Evolutionary conservation across 371 early-diverging fungal species (phyloP).

Genomic region (Mortierella sp.): DNA sequence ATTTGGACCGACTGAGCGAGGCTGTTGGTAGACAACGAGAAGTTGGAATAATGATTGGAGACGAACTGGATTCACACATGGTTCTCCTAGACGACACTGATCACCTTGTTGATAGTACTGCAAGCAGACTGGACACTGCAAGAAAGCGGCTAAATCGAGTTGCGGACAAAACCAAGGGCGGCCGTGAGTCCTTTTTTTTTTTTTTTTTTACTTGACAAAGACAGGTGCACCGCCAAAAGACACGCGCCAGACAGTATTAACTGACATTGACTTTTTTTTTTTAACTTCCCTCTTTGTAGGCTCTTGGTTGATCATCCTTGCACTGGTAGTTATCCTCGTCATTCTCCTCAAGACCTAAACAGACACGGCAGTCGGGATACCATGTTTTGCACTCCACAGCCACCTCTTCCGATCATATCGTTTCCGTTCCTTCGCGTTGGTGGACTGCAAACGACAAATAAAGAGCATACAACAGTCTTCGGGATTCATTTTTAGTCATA

Average conservation of each 20-base stretch:
- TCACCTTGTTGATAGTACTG: constrained; percentile 70
- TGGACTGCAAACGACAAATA: constrained; percentile 2
- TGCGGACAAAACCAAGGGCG: constrained; percentile 41
- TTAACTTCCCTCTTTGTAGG: constrained; percentile 19
- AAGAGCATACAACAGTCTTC: constrained; percentile 18
- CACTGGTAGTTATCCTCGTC: constrained; percentile 52
- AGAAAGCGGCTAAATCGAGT: constrained; percentile 45
- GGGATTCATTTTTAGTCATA: neutral
- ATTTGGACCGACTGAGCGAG: constrained; percentile 74
- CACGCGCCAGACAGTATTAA: no score
- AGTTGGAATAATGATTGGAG: constrained; percentile 78
- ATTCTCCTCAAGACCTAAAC: constrained; percentile 28
- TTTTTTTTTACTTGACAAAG: neutral
- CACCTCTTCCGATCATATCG: neutral
- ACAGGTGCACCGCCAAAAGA: neutral
- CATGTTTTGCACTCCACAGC: constrained; percentile 5
- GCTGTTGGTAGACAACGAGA: constrained; percentile 80
- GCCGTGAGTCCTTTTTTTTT: constrained; percentile 23
- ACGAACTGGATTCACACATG: constrained; percentile 81
- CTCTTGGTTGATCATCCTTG: constrained; percentile 46
- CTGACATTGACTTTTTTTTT: neutral
- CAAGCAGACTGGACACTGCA: constrained; percentile 64
- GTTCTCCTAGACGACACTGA: constrained; percentile 82
- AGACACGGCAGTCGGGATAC: no score
- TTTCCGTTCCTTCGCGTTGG: neutral